A percentile compares a stretch with the other conserved stretches of the same genome.
Evolutionary conservation across 2,329 filamentous ascomycete species (phyloP).

Genomic region (Penicillium sp.): DNA sequence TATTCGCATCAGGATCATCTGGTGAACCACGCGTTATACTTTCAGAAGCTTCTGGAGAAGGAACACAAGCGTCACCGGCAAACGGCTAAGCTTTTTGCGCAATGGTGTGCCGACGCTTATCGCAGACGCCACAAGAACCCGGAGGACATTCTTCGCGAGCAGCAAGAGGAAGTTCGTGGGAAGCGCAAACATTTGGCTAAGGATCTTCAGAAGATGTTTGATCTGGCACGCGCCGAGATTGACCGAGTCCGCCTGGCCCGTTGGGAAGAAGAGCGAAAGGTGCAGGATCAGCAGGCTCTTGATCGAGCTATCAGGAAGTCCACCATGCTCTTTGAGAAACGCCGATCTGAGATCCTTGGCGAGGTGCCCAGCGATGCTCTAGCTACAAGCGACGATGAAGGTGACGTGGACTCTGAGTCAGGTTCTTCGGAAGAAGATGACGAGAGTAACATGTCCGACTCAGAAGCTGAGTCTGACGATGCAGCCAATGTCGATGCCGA

Average conservation of each 20-base stretch:
- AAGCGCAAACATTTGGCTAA: conserved; percentile 68
- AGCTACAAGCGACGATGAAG: conserved; percentile 56
- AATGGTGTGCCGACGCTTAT: conserved; percentile 42
- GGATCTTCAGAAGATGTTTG: conserved; percentile 59
- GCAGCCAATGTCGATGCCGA: conserved; percentile 40
- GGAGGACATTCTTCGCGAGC: conserved; percentile 78
- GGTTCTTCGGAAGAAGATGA: conserved; percentile 60
- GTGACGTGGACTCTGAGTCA: conserved; percentile 40
- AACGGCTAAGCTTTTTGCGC: conserved; percentile 73
- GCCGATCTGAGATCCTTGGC: conserved; percentile 43
- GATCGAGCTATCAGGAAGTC: conserved; percentile 51
- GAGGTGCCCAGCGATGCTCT: conserved; percentile 63
- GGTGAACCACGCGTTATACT: conserved; percentile 69
- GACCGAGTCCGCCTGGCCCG: conserved; percentile 52
- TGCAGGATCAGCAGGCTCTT: conserved; percentile 49
- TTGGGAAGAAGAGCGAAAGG: conserved; percentile 55
- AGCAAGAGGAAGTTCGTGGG: conserved; percentile 59
- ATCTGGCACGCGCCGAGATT: conserved; percentile 54
- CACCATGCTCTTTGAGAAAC: conserved; percentile 46
- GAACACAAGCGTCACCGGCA: conserved; percentile 73
- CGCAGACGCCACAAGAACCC: conserved; percentile 41
- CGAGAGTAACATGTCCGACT: conserved; percentile 49
- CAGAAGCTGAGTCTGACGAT: conserved; percentile 40
- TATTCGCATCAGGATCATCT: conserved; percentile 88
- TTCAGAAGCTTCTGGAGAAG: conserved; percentile 70